Conservation (phyloP, 495 filamentous ascomycete species). For the Daldinia decipiens region DNA sequence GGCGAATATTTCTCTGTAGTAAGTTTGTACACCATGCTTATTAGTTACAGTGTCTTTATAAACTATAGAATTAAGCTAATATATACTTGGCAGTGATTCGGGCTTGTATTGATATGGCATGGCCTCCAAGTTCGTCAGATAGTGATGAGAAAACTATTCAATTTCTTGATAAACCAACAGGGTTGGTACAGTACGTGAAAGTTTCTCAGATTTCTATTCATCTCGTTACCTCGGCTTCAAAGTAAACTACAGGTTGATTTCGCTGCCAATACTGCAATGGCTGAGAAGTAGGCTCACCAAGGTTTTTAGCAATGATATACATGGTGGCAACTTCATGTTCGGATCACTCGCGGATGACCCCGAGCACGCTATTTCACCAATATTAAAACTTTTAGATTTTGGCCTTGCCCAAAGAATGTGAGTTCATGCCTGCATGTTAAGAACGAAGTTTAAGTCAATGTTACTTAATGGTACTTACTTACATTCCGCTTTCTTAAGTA, state of each 20-base stretch:
- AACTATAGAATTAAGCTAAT: neutral
- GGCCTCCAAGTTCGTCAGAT: neutral
- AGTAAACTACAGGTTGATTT: neutral
- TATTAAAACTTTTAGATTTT: neutral
- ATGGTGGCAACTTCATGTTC: neutral
- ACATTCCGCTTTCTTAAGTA: no score
- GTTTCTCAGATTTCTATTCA: neutral
- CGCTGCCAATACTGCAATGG: neutral
- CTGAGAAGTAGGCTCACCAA: neutral
- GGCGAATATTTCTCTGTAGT: constrained; percentile 2
- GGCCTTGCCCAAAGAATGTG: neutral
- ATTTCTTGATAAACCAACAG: neutral
- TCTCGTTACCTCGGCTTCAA: neutral
- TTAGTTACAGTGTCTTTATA: neutral
- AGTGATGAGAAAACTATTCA: neutral
- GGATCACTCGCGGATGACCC: neutral
- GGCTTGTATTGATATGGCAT: constrained; percentile 1
- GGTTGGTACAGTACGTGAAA: neutral
- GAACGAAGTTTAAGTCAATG: no score
- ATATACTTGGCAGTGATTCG: neutral
- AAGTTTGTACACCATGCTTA: neutral
- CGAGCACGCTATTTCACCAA: neutral
- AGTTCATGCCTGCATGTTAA: neutral
- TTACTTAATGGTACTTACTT: no score
- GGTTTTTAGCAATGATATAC: neutral